phyloP scores from a whole-genome alignment of 2,329 filamentous ascomycete genomes.

The Elsinoe necatrix region DNA sequence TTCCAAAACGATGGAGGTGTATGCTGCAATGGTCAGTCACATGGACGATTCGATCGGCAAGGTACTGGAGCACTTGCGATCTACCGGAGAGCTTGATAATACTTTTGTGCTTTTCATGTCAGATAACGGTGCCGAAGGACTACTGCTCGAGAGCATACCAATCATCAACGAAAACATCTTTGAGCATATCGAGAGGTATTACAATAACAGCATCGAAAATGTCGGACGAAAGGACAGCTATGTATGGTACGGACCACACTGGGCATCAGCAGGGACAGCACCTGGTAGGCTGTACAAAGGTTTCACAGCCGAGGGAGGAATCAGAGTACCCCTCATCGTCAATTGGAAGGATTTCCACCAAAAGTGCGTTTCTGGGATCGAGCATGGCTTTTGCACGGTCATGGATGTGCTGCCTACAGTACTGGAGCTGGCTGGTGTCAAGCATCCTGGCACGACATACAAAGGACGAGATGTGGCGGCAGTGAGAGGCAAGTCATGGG shows the following conservation, averaged over 20 bases:
- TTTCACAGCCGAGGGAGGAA: slow-evolving; percentile 25
- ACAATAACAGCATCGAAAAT: slow-evolving; percentile 33
- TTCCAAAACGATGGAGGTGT: slow-evolving; percentile 31
- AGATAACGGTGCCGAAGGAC: slow-evolving; percentile 33
- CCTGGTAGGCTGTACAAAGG: slow-evolving; percentile 22
- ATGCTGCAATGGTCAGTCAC: slow-evolving; percentile 31
- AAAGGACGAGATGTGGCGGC: slow-evolving; percentile 28
- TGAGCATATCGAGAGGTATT: slow-evolving; percentile 30
- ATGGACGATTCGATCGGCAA: slow-evolving; percentile 30
- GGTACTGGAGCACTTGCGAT: slow-evolving; percentile 27
- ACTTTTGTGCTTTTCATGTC: slow-evolving; percentile 34
- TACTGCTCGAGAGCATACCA: slow-evolving; percentile 26
- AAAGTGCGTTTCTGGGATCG: slow-evolving; percentile 20
- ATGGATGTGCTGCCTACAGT: slow-evolving; percentile 33
- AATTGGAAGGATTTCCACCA: slow-evolving; percentile 24
- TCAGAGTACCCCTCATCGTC: slow-evolving; percentile 33
- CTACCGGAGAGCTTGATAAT: slow-evolving; percentile 30
- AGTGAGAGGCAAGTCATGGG: slow-evolving; percentile 28
- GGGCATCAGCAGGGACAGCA: slow-evolving; percentile 23
- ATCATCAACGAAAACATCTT: slow-evolving; percentile 28
- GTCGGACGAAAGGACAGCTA: slow-evolving; percentile 30
- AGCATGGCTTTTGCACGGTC: slow-evolving; percentile 31
- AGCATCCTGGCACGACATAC: slow-evolving; percentile 27
- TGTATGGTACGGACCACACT: slow-evolving; percentile 32
- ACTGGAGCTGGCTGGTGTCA: slow-evolving; percentile 29